phyloP scores from a whole-genome alignment of 306 rosid species.

The Purshia tridentata region DNA sequence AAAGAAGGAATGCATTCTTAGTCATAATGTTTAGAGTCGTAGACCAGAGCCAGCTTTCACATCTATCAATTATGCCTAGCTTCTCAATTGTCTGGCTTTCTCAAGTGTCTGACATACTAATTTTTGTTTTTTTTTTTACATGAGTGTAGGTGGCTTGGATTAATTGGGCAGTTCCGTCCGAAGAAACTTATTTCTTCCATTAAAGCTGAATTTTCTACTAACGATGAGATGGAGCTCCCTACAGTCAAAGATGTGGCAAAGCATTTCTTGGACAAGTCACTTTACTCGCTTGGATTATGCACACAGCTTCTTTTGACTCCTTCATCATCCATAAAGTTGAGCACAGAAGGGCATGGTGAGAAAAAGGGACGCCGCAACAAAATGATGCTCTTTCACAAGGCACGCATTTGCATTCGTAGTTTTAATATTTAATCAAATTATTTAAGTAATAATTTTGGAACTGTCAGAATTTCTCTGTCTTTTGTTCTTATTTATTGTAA shows the following conservation, averaged over 20 bases:
- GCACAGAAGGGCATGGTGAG: conserved; percentile 77
- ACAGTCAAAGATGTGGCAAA: conserved; percentile 63
- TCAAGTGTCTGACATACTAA: conserved; percentile 15
- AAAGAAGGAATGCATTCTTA: conserved; percentile 9
- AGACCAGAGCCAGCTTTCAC: not conserved
- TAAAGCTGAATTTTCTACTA: conserved; percentile 54
- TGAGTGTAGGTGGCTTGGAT: conserved; percentile 73
- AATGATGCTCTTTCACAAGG: conserved; percentile 61
- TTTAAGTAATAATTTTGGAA: conserved; percentile 1
- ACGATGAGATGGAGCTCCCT: conserved; percentile 46
- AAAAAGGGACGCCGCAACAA: conserved; percentile 61
- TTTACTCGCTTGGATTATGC: conserved; percentile 59
- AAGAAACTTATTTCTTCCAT: conserved; percentile 66
- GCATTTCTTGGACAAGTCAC: conserved; percentile 72
- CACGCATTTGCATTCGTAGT: conserved; percentile 22
- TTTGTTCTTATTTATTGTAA: not conserved
- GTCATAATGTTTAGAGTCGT: not conserved
- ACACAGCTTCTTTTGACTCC: conserved; percentile 54
- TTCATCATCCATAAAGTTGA: conserved; percentile 48
- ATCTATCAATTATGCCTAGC: not conserved
- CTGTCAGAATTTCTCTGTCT: not conserved
- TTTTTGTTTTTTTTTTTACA: conserved; percentile 17
- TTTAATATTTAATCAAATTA: not conserved
- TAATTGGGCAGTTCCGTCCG: conserved; percentile 78
- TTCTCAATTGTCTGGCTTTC: conserved; percentile 6